These are phyloP conservation scores for Vitis rupestris DNA, from an alignment of 164 flowering plant species.

Conservation along the genomic window DNA sequence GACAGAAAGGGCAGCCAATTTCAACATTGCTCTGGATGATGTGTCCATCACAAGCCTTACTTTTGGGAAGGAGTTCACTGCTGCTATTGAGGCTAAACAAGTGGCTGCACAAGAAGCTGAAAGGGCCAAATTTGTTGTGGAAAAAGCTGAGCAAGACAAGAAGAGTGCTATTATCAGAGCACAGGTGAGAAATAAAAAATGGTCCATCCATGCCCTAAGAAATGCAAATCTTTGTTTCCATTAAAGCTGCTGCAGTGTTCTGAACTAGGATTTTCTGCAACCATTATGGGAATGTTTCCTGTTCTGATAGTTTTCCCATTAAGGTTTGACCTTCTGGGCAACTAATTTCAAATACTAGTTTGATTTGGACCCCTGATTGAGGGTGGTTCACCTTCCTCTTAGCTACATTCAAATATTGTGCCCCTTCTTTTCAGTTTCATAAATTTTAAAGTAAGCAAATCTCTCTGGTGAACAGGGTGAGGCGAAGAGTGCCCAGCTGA, in stretches of 20 bases:
- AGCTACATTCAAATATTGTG: too few relatives aligned
- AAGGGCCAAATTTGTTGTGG: conserved; percentile 68
- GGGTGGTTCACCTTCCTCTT: too few relatives aligned
- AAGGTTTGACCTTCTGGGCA: too few relatives aligned
- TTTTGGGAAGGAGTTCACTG: conserved; percentile 65
- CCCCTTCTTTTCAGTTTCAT: too few relatives aligned
- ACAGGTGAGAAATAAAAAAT: conserved; percentile 32
- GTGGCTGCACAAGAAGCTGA: conserved; percentile 80
- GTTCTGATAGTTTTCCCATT: neutral
- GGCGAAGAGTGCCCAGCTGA: conserved; percentile 45
- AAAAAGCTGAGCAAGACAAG: conserved; percentile 79
- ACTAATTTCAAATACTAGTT: neutral
- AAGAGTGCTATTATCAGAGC: conserved; percentile 68
- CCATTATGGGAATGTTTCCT: neutral
- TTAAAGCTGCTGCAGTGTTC: too few relatives aligned
- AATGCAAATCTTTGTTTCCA: too few relatives aligned
- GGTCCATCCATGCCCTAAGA: too few relatives aligned
- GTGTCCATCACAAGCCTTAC: conserved; percentile 64
- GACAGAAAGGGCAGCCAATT: conserved; percentile 55
- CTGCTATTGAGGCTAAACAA: conserved; percentile 73
- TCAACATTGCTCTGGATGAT: conserved; percentile 67
- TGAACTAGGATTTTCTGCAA: too few relatives aligned
- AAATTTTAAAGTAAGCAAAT: too few relatives aligned
- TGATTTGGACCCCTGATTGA: neutral
- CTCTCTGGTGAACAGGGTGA: conserved; percentile 31